Evolutionary conservation across 2,329 filamentous ascomycete genomes (phyloP).

Genomic region (Colletotrichum zoysiae): DNA sequence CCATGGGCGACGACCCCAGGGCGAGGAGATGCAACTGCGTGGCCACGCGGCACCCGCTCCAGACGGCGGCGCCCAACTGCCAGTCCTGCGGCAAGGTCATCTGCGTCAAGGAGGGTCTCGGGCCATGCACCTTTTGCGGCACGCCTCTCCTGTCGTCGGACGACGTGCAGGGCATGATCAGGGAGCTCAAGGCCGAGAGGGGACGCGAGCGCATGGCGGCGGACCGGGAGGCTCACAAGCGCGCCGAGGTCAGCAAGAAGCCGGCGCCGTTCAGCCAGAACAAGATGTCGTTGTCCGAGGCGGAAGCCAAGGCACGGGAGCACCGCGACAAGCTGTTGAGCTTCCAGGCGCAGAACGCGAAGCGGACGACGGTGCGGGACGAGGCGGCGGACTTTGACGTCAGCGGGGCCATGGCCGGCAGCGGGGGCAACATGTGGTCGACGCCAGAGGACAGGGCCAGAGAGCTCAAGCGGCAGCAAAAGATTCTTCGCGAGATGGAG

Average conservation of each 20-base stretch:
- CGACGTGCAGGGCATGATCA: conserved; percentile 89
- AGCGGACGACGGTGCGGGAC: conserved; percentile 85
- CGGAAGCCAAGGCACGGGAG: conserved; percentile 76
- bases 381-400: conserved; percentile 79
- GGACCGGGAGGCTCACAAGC: conserved; percentile 78
- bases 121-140: conserved; percentile 93
- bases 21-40: conserved; percentile 87
- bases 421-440: conserved; percentile 80
- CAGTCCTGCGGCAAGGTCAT: conserved; percentile 93
- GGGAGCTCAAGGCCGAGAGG: conserved; percentile 84
- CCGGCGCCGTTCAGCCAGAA: conserved; percentile 71
- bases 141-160: conserved; percentile 76
- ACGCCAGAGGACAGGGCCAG: conserved; percentile 84
- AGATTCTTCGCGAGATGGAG: conserved; percentile 84
- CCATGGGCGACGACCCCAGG: conserved; percentile 67
- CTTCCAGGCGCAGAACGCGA: conserved; percentile 89
- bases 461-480: conserved; percentile 88
- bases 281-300: conserved; percentile 65
- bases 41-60: conserved; percentile 86
- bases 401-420: conserved; percentile 57
- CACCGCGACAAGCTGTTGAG: conserved; percentile 85
- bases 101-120: conserved; percentile 92
- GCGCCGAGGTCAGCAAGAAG: conserved; percentile 72
- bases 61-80: conserved; percentile 94
- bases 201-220: conserved; percentile 87